Conservation (phyloP, 345 rosid genomes). For the Bruguiera sexangula region DNA sequence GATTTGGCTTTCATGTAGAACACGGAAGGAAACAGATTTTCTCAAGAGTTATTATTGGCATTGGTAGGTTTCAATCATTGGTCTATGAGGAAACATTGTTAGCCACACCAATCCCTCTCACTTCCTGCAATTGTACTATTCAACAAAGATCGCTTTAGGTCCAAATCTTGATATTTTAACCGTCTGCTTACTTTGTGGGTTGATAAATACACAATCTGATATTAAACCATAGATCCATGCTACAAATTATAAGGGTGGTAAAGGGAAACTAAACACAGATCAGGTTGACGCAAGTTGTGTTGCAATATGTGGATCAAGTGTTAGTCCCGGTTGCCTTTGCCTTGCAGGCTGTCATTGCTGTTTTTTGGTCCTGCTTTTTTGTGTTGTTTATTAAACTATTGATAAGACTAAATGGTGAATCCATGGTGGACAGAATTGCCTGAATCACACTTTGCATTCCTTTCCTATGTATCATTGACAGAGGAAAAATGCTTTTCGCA, state of each 20-base stretch:
- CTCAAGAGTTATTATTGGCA: slow-evolving; percentile 36
- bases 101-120: background rate
- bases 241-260: background rate
- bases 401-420: background rate
- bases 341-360: too few relatives aligned
- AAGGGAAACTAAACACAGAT: background rate
- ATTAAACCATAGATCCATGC: background rate
- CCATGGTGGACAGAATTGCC: background rate
- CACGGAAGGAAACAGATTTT: slow-evolving; percentile 14
- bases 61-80: slow-evolving; percentile 24
- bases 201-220: background rate
- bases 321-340: too few relatives aligned
- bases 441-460: background rate
- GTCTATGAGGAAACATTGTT: too few relatives aligned
- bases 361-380: background rate
- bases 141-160: background rate
- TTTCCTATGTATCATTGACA: slow-evolving; percentile 1
- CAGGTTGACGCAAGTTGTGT: background rate
- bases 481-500: slow-evolving; percentile 10
- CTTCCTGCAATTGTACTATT: background rate
- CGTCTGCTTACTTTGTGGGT: background rate
- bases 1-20: slow-evolving; percentile 42
- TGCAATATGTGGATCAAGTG: too few relatives aligned
- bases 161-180: background rate
- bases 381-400: background rate